Conservation (phyloP, 208 protist genomes). For the Trichomonas vaginalis region DNA sequence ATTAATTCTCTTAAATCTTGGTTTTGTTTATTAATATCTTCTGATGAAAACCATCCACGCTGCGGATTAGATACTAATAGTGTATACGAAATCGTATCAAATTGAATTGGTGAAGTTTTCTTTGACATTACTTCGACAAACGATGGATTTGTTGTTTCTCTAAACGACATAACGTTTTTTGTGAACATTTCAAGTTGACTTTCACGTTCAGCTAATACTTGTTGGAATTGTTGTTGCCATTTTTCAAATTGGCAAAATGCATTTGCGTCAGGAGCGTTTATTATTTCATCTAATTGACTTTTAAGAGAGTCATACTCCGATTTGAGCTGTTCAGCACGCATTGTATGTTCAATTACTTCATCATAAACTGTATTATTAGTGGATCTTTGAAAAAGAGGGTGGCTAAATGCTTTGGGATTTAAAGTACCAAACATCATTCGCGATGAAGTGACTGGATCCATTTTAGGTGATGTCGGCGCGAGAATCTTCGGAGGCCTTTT, state of each 20-base stretch:
- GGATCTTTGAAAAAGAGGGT: neutral
- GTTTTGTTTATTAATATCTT: neutral
- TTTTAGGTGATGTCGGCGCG: neutral
- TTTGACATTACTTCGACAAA: neutral
- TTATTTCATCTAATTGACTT: neutral
- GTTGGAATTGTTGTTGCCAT: neutral
- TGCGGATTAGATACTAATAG: neutral
- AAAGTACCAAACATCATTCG: neutral
- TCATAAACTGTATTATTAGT: neutral
- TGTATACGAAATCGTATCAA: neutral
- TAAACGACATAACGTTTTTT: neutral
- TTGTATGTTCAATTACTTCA: neutral
- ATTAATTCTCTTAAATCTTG: neutral
- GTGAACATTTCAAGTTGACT: neutral
- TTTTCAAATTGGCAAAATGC: slow-evolving; percentile 15
- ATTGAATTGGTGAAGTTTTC: neutral
- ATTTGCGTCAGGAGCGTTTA: neutral
- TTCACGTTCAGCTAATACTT: neutral
- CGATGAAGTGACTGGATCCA: neutral
- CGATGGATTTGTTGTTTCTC: neutral
- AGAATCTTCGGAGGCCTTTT: neutral
- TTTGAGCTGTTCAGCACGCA: neutral
- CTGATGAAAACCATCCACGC: neutral
- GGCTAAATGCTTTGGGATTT: neutral
- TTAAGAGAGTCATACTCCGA: neutral